Evolutionary conservation across 1,284 basidiomycete genomes (phyloP), one percentile per base, ranked within the genome.

Genomic region (Moniliella sp.): DNA sequence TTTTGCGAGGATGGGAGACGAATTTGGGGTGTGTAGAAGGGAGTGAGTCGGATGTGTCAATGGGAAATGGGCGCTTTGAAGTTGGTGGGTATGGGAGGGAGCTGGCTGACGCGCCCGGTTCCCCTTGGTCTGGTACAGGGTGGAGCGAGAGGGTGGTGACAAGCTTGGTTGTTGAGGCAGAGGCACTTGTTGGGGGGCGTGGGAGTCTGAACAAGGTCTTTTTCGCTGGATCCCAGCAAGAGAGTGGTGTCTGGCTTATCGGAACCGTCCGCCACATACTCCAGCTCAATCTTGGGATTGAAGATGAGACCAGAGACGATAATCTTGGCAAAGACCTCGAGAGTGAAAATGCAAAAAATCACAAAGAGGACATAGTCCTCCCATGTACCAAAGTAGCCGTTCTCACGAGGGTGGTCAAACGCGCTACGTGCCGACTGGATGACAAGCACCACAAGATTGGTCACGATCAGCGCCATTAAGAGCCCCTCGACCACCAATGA

Each of bases 261-360:
- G n/a, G n/a, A n/a, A n/a, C n/a, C n/a, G n/a, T n/a, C n/a, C n/a
- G n/a, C n/a, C n/a, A n/a, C n/a, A n/a, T n/a, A n/a, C 21, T 23
- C 21, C 21, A n/a, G 21, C 28, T 35, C 33, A 5, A 44, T 42
- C n/a, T 54, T 54, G 5, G 86, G 83, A 56, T 93, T 84, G 37
- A 93, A 69, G 15, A 94, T 59, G 43, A 97, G 71, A 11, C 88
- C 88, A 8, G 80, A 83, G 15, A 88, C 78, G 49, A 81, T 72
- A 56, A 91, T 84, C 14, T 86, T 75, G 25, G 80, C 80, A 39
- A 79, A 66, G 33, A 79, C 73, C 65, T 97, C 88, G 25, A 91
- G 38, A 73, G 83, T 86, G 67, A 84, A 94, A 43, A 81, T 48
- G 43, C 73, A 63, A 61, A 94, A 94, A 35, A 94, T 64, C 18